Evolutionary conservation across 345 rosid genomes (phyloP).

Genomic region (Pistacia atlantica): DNA sequence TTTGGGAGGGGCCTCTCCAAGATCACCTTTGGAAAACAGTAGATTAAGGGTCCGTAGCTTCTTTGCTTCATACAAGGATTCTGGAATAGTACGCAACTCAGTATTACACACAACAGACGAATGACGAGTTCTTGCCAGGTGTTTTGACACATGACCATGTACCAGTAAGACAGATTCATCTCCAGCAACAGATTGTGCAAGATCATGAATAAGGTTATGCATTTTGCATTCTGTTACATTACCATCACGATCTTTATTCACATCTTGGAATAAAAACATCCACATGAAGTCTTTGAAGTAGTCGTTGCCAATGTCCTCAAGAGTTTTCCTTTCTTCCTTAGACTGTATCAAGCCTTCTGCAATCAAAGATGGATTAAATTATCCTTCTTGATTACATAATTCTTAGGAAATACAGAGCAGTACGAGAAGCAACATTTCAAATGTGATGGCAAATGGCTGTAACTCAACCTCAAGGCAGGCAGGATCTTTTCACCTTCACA

Average conservation of each 20-base stretch:
- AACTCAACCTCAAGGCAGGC: conserved; percentile 6
- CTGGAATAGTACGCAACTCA: conserved; percentile 13
- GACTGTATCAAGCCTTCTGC: conserved; percentile 29
- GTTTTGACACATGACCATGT: background rate
- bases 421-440: conserved; percentile 10
- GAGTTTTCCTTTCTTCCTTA: background rate
- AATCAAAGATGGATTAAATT: conserved; percentile 31
- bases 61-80: conserved; percentile 27
- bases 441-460: conserved; percentile 13
- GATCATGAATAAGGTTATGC: conserved; percentile 42
- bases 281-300: conserved; percentile 8
- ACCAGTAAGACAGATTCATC: conserved; percentile 19
- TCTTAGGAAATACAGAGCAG: conserved; percentile 31
- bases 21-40: conserved; percentile 23
- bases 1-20: conserved; percentile 18
- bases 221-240: conserved; percentile 14
- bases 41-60: conserved; percentile 31
- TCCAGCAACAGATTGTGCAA: conserved; percentile 24
- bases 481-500: conserved; percentile 8
- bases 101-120: conserved; percentile 8
- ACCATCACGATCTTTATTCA: background rate
- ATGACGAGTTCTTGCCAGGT: conserved; percentile 19
- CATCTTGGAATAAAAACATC: conserved; percentile 18
- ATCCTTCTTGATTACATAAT: conserved; percentile 15
- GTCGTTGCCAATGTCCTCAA: conserved; percentile 6